Evolutionary conservation across 1,284 basidiomycete species (phyloP), one percentile per base, ranked within the genome.

Genomic region (Ustilago sp.): DNA sequence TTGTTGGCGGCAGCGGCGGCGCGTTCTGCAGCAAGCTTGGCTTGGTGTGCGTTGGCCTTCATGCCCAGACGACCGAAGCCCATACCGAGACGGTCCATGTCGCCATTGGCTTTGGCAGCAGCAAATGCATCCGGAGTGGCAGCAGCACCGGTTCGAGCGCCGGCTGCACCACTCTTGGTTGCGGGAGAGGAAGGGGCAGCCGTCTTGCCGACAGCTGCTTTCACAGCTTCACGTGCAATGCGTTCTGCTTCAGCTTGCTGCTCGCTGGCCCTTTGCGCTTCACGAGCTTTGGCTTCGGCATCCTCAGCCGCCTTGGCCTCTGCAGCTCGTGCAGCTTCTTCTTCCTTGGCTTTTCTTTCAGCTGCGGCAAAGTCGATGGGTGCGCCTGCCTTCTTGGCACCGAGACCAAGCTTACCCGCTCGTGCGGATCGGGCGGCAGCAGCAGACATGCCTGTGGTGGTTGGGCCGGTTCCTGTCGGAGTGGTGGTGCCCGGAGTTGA

Each of bases 1-100:
- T 58, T 70, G 67, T 77, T 77, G 63, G 74, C 70, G 11, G 68
- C 68, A 12, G 74, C 79, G 8, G 79, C 75, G 11, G 68, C 68
- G 15, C 68, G 65, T 60, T 76, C 76, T 12, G 79, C 73, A 5
- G 79, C 76, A 12, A 74, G 68, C 60, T 71, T 75, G 65, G 76
- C 79, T 57, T 79, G 73, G 43, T 72, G 66, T 12, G 71, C 65
- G 36, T 76, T 77, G 50, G 71, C 77, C 63, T 82, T 74, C 63
- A 84, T 70, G 4, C 95, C 95, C 47, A 99, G 89, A 70, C 91
- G 89, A 67, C 92, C 91, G 88, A 94, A 92, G 19, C 93, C 93
- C 91, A 92, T 91, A 3, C 92, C 91, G 38, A 92, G 85, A 35
- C 91, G 86, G 74, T 92, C 90, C 80, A 91, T 87, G 63, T 91